phyloP scores from a whole-genome alignment of 495 filamentous ascomycete genomes.

The Penicillium waksmanii region DNA sequence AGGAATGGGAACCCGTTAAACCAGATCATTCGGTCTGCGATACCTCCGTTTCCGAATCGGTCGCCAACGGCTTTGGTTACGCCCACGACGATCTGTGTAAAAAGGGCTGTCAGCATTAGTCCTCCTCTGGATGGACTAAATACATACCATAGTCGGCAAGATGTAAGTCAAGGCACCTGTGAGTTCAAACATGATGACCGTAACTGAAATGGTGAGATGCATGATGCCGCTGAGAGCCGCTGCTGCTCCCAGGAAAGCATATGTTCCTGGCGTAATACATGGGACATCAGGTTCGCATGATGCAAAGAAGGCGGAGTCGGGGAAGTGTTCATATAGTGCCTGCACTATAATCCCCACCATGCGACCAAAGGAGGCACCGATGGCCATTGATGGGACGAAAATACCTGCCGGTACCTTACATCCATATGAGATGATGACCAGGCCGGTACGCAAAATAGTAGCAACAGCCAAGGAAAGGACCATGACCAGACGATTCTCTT shows the following conservation, averaged over 20 bases:
- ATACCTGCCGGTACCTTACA: conserved; percentile 98
- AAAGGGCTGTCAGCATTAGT: conserved; percentile 19
- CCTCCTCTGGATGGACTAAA: neutral
- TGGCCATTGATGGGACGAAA: conserved; percentile 97
- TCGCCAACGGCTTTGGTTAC: conserved; percentile 94
- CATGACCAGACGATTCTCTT: conserved; percentile 73
- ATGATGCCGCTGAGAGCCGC: conserved; percentile 98
- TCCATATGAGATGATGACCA: conserved; percentile 96
- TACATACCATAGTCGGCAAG: conserved; percentile 83
- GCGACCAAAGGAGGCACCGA: conserved; percentile 91
- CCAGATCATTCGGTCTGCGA: conserved; percentile 99
- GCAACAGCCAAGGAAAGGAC: conserved; percentile 78
- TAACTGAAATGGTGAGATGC: conserved; percentile 95
- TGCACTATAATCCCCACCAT: conserved; percentile 95
- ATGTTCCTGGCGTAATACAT: conserved; percentile 95
- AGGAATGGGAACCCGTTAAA: conserved; percentile 98
- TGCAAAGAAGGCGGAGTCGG: conserved; percentile 80
- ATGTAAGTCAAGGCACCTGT: conserved; percentile 96
- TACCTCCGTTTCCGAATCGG: conserved; percentile 91
- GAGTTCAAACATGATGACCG: conserved; percentile 98
- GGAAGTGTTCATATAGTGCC: conserved; percentile 81
- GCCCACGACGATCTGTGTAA: conserved; percentile 80
- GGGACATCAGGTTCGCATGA: conserved; percentile 89
- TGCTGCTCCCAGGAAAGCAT: conserved; percentile 90
- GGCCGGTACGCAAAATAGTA: conserved; percentile 75